Percentiles rank a stretch among this genome's conserved stretches.
Conservation (phyloP, 164 flowering plant genomes). For the Stephania yunnanensis region DNA sequence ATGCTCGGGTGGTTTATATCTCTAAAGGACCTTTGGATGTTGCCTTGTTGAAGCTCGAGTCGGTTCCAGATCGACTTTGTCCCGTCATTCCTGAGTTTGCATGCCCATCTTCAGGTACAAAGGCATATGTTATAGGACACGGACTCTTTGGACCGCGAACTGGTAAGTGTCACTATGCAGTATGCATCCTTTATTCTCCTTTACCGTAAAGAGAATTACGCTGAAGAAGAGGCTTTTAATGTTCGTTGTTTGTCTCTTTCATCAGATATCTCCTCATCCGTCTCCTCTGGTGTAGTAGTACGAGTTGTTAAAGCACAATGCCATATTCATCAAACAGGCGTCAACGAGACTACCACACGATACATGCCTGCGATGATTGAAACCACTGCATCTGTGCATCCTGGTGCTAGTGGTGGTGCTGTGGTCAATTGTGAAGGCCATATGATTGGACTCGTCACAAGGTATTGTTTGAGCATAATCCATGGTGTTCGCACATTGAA, state of each 20-base stretch:
- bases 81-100: constrained; percentile 48
- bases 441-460: constrained; percentile 93
- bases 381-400: constrained; percentile 95
- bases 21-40: constrained; percentile 82
- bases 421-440: constrained; percentile 71
- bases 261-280: constrained; percentile 65
- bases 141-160: constrained; percentile 93
- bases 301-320: constrained; percentile 60
- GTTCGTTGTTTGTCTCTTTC: constrained; percentile 4
- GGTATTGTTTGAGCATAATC: constrained; percentile 35
- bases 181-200: background rate
- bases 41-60: constrained; percentile 74
- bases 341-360: constrained; percentile 15
- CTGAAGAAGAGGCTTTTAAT: background rate
- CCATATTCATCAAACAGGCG: constrained; percentile 20
- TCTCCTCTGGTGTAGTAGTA: constrained; percentile 68
- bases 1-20: constrained; percentile 63
- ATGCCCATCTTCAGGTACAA: constrained; percentile 64
- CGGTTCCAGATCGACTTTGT: constrained; percentile 49
- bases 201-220: background rate
- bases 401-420: constrained; percentile 97
- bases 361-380: constrained; percentile 74
- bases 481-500: background rate
- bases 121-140: constrained; percentile 81
- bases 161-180: constrained; percentile 37